phyloP scores from a whole-genome alignment of 805 yeast genomes.

The Cyberlindnera saturnus region DNA sequence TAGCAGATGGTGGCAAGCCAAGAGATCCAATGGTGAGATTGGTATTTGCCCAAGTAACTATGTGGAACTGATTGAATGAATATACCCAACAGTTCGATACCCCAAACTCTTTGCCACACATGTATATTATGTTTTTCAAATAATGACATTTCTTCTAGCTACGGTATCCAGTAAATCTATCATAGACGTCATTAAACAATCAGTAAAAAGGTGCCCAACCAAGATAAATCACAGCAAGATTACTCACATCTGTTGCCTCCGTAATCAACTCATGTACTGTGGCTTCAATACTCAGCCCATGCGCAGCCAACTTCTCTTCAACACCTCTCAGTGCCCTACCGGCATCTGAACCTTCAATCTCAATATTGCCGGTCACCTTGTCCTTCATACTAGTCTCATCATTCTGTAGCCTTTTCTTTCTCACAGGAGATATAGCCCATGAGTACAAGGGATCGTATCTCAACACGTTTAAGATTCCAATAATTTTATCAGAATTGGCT shows the following conservation, averaged over 20 bases:
- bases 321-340: slow-evolving; percentile 72
- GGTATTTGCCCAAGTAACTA: slow-evolving; percentile 97
- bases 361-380: slow-evolving; percentile 4
- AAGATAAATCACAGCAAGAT: slow-evolving; percentile 67
- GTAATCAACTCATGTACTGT: slow-evolving; percentile 73
- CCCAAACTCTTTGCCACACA: background rate
- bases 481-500: slow-evolving; percentile 57
- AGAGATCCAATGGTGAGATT: slow-evolving; percentile 80
- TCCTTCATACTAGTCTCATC: slow-evolving; percentile 6
- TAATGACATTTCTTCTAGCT: too few relatives aligned
- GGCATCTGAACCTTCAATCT: slow-evolving; percentile 48
- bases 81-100: background rate
- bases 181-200: background rate
- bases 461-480: slow-evolving; percentile 78
- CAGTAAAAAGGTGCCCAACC: slow-evolving; percentile 83
- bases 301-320: slow-evolving; percentile 56
- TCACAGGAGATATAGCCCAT: slow-evolving; percentile 81
- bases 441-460: slow-evolving; percentile 89
- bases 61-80: slow-evolving; percentile 58
- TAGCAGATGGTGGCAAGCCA: slow-evolving; percentile 99
- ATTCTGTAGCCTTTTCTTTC: slow-evolving; percentile 49
- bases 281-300: slow-evolving; percentile 75
- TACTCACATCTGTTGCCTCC: slow-evolving; percentile 63
- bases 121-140: background rate
- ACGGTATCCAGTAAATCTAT: background rate